Conservation (phyloP, 768 basidiomycete species). For the Baorangia bicolor region DNA sequence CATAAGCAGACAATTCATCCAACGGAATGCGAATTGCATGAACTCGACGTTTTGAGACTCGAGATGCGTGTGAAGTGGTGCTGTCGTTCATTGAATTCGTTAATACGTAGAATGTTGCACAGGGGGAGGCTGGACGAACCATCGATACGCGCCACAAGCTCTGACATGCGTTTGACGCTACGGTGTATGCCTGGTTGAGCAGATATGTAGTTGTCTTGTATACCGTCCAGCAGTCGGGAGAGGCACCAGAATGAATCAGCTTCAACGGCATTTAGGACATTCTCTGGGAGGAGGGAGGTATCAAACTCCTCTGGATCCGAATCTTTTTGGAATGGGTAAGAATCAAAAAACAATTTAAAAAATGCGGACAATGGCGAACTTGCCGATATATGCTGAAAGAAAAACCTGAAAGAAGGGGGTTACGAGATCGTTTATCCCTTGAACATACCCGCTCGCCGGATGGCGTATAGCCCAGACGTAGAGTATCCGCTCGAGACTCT, state of each 20-base stretch:
- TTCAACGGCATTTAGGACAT: constrained; percentile 81
- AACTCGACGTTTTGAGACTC: constrained; percentile 93
- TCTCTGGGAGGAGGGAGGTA: constrained; percentile 65
- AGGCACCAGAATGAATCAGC: constrained; percentile 99
- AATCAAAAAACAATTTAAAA: not conserved
- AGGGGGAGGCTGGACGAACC: constrained; percentile 44
- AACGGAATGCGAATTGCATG: constrained; percentile 99
- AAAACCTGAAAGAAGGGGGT: constrained; percentile 99
- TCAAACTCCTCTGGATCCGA: constrained; percentile 90
- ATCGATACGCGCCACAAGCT: constrained; percentile 88
- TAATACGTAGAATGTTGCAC: not conserved
- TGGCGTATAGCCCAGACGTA: constrained; percentile 99
- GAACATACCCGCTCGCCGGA: constrained; percentile 97
- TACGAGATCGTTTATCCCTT: constrained; percentile 98
- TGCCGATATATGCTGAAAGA: constrained; percentile 91
- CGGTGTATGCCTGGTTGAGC: constrained; percentile 96
- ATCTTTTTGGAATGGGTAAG: constrained; percentile 47
- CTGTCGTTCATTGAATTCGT: constrained; percentile 37
- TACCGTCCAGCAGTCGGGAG: constrained; percentile 91
- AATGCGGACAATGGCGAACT: constrained; percentile 18
- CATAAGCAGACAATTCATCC: constrained; percentile 99
- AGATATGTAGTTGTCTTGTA: constrained; percentile 97
- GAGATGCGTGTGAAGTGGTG: constrained; percentile 84
- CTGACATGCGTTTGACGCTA: constrained; percentile 91
- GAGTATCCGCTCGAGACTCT: constrained; percentile 92